These are phyloP conservation scores for Ganoderma resinaceum DNA, from an alignment of 1,284 basidiomycete species.

Conservation along the genomic window DNA sequence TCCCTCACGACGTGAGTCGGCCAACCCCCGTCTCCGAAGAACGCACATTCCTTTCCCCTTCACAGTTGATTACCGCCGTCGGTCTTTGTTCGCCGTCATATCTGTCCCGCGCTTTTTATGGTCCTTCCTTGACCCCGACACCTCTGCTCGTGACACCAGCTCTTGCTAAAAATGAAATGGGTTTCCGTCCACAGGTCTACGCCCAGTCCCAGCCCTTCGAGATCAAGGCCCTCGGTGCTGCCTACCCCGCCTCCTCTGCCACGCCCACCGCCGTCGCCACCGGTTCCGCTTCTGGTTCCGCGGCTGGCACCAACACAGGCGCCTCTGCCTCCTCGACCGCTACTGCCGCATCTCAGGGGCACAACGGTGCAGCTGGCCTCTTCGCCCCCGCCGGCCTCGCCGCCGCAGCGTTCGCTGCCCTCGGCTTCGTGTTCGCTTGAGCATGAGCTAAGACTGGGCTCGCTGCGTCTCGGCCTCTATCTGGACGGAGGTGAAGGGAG, in stretches of 20 bases:
- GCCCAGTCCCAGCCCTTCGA: constrained; percentile 68
- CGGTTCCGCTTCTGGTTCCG: constrained; percentile 33
- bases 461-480: neutral
- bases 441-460: neutral
- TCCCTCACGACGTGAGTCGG: neutral
- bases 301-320: constrained; percentile 37
- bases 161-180: neutral
- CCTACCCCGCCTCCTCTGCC: constrained; percentile 61
- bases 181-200: constrained; percentile 55
- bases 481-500: neutral
- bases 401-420: constrained; percentile 36
- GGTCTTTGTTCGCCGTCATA: neutral
- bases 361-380: constrained; percentile 32
- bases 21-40: neutral
- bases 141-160: neutral
- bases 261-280: constrained; percentile 41
- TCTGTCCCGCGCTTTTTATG: neutral
- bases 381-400: constrained; percentile 34
- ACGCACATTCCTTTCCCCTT: neutral
- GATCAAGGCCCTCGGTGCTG: constrained; percentile 66
- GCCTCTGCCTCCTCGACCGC: constrained; percentile 26
- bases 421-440: constrained; percentile 38
- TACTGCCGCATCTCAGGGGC: constrained; percentile 9
- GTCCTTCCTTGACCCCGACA: neutral
- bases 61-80: neutral